phyloP scores from a whole-genome alignment of 2,329 filamentous ascomycete genomes.

The Trichoderma koningii region DNA sequence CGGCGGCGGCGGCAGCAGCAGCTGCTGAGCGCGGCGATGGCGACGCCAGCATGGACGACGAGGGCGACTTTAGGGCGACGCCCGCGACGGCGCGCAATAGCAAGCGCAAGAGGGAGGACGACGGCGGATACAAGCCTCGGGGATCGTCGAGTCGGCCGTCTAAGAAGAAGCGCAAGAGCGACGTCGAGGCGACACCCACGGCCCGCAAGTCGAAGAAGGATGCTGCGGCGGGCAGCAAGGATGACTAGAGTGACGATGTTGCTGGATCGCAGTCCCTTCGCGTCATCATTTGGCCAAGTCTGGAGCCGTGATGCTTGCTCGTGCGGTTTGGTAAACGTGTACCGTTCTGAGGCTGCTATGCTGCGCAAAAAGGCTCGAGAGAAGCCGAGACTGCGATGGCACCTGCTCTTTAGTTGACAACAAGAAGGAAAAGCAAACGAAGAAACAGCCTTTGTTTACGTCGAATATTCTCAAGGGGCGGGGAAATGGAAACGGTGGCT shows the following conservation, averaged over 20 bases:
- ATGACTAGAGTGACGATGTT: slow-evolving; percentile 34
- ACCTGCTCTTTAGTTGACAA: too few relatives aligned
- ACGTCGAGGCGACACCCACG: slow-evolving; percentile 44
- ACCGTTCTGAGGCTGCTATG: too few relatives aligned
- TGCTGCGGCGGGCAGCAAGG: slow-evolving; percentile 31
- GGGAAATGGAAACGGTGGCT: too few relatives aligned
- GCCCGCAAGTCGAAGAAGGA: slow-evolving; percentile 44
- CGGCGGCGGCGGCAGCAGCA: slow-evolving; percentile 40
- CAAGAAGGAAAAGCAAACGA: too few relatives aligned
- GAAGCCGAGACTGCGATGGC: too few relatives aligned
- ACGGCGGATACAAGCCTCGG: slow-evolving; percentile 61
- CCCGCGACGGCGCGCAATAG: slow-evolving; percentile 36
- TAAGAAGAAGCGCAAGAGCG: slow-evolving; percentile 63
- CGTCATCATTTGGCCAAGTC: too few relatives aligned
- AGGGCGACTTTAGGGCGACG: slow-evolving; percentile 40
- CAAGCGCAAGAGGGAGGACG: slow-evolving; percentile 61
- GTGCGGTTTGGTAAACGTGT: too few relatives aligned
- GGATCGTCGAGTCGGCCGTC: slow-evolving; percentile 54
- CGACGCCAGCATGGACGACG: slow-evolving; percentile 47
- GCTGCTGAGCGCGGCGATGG: slow-evolving; percentile 35
- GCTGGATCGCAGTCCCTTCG: too few relatives aligned
- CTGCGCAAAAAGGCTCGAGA: too few relatives aligned
- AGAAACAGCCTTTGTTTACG: too few relatives aligned
- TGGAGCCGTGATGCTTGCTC: too few relatives aligned
- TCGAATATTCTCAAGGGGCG: too few relatives aligned